Base-by-base conservation (phyloP, 768 basidiomycete species). In the Lentinula aciculospora region DNA sequence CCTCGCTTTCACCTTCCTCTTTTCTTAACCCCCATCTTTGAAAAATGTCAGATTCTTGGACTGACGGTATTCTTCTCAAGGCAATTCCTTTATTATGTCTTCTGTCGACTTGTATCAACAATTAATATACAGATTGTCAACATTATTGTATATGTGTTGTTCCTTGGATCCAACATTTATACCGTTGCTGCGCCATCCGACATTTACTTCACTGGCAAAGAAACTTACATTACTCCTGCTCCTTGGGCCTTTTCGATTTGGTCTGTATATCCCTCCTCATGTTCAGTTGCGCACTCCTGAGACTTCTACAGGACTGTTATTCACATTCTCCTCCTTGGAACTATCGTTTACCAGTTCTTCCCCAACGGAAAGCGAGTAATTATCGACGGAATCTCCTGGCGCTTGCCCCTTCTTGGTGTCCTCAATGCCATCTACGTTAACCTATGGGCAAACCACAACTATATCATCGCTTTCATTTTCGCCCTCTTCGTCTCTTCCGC, bases 211-310 rank as follows among this genome's bases (percentile, higher is more conserved):
- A 71, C 76, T 62, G 85, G 83, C 45, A 92, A 92, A 69, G 86
- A 89, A 64, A 97, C 95, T 0, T 98, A 94, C 71, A 76, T 98
- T 58, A 97, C 94, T 1, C 96, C 96, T n/a, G 91, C 92, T 25
- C 84, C 87, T 27, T 97, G 90, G 84, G 88, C 91, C 1, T 96
- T 94, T 76, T 81, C 88, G 75, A 88, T 94, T 68, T 96, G 94
- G 92, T 89, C 56, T 40, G 77, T 68, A 32, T 13, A 31, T 12
- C 28, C 25, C 19, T 3, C 8, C 31, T 27, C 25, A 25, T 50
- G 36, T 47, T 12, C 6, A 23, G n/a, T 29, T 45, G 13, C 25
- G 53, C 25, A 29, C 19, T 23, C 36, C 23, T 29, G 17, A 1
- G 9, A 34, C 21, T n/a, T 31, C 56, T 21, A 27, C 45, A 89